Conservation (phyloP, 1,139 yeast species). For the Casaregolazyma suthepensis region DNA sequence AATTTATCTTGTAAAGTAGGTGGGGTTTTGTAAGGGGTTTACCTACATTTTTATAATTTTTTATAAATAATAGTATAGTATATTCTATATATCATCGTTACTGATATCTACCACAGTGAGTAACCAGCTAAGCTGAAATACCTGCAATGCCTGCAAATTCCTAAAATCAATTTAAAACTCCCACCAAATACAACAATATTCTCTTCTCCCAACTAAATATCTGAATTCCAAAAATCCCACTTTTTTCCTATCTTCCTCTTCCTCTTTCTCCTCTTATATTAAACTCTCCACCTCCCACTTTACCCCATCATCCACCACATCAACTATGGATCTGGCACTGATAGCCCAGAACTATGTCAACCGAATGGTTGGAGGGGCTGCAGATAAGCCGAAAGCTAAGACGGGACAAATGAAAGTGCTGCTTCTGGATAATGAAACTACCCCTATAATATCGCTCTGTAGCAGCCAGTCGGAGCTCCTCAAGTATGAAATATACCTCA, state of each 20-base stretch:
- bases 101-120: no score
- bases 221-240: neutral
- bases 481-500: slow-evolving; percentile 72
- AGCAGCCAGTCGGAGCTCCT: slow-evolving; percentile 82
- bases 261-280: neutral
- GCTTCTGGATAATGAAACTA: slow-evolving; percentile 72
- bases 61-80: neutral
- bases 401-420: slow-evolving; percentile 58
- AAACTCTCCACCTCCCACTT: neutral
- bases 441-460: slow-evolving; percentile 75
- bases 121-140: neutral
- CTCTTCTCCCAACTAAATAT: neutral
- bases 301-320: neutral
- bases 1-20: neutral
- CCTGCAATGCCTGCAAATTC: neutral
- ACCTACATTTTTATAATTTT: no score
- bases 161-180: neutral
- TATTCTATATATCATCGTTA: no score
- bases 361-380: slow-evolving; percentile 35
- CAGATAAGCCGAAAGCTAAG: slow-evolving; percentile 18
- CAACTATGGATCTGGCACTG: slow-evolving; percentile 46
- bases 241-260: neutral
- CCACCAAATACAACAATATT: neutral
- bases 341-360: slow-evolving; percentile 47
- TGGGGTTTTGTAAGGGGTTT: neutral